These are phyloP conservation scores for Fusarium tuaranense DNA, from an alignment of 2,329 filamentous ascomycete species.

Conservation along the genomic window DNA sequence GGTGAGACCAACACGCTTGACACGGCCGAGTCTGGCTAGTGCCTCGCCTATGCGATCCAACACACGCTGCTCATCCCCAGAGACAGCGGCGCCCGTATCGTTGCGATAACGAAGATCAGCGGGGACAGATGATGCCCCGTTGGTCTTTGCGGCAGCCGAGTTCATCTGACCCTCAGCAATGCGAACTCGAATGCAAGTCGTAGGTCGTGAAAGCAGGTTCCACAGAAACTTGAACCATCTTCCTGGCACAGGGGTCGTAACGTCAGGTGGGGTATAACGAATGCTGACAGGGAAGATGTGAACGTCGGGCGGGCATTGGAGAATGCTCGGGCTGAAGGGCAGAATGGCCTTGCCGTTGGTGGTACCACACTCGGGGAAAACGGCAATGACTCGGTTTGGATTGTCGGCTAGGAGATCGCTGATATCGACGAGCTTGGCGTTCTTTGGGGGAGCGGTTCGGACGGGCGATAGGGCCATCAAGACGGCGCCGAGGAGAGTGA, in stretches of 20 bases:
- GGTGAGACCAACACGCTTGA: conserved; percentile 88
- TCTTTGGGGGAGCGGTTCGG: conserved; percentile 57
- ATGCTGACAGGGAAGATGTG: conserved; percentile 93
- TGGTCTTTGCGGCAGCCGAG: conserved; percentile 53
- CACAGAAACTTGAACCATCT: conserved; percentile 81
- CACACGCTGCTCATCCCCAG: conserved; percentile 72
- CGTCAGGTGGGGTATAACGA: conserved; percentile 87
- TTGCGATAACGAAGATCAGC: conserved; percentile 46
- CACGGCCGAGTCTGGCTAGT: conserved; percentile 85
- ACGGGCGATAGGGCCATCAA: conserved; percentile 76
- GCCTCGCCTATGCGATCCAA: conserved; percentile 87
- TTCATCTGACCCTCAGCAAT: conserved; percentile 82
- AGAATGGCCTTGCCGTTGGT: conserved; percentile 94
- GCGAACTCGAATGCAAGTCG: conserved; percentile 89
- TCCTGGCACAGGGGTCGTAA: conserved; percentile 89
- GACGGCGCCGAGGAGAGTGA: conserved; percentile 83
- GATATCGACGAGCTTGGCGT: conserved; percentile 69
- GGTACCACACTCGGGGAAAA: conserved; percentile 94
- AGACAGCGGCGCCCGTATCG: conserved; percentile 50
- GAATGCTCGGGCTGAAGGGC: conserved; percentile 81
- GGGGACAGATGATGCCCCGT: conserved; percentile 48
- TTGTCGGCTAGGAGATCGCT: conserved; percentile 73
- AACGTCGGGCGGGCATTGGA: conserved; percentile 73
- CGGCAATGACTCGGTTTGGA: conserved; percentile 80
- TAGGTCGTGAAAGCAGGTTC: conserved; percentile 85